A percentile compares a stretch with the other conserved stretches of the same genome.
Conservation (phyloP, 306 rosid genomes). For the Macrotyloma uniflorum region DNA sequence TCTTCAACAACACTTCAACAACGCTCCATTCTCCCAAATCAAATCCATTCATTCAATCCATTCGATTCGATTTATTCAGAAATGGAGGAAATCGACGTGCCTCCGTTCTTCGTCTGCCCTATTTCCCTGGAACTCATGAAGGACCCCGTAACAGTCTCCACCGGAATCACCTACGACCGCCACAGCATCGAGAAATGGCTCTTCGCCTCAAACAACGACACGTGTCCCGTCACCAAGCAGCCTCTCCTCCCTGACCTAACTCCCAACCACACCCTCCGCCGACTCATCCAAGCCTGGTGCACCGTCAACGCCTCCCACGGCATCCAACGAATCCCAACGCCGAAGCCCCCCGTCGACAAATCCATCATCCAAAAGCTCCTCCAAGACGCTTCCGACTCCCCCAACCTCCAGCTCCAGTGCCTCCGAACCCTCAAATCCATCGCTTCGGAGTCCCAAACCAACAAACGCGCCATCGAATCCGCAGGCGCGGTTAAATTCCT, state of each 20-base stretch:
- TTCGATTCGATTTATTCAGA: too few species aligned
- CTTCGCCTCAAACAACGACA: slow-evolving; percentile 46
- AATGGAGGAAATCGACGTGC: slow-evolving; percentile 75
- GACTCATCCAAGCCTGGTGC: slow-evolving; percentile 89
- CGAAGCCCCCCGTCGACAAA: slow-evolving; percentile 65
- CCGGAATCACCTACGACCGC: slow-evolving; percentile 88
- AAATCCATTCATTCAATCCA: too few species aligned
- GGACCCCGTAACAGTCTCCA: slow-evolving; percentile 75
- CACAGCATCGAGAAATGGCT: slow-evolving; percentile 87
- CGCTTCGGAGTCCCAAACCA: slow-evolving; percentile 64
- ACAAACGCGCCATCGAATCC: slow-evolving; percentile 59
- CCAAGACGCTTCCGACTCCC: slow-evolving; percentile 49
- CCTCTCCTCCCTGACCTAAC: slow-evolving; percentile 54
- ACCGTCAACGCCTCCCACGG: slow-evolving; percentile 75
- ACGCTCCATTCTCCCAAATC: background rate
- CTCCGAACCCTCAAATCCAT: slow-evolving; percentile 57
- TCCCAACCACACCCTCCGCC: slow-evolving; percentile 90
- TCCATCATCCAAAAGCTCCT: slow-evolving; percentile 54
- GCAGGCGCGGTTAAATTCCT: slow-evolving; percentile 67
- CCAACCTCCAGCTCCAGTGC: slow-evolving; percentile 41
- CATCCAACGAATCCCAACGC: slow-evolving; percentile 77
- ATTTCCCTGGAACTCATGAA: slow-evolving; percentile 84
- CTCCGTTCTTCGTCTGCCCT: slow-evolving; percentile 76
- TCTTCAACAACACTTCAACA: background rate
- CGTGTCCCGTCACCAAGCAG: slow-evolving; percentile 82